Percentiles rank a stretch among this genome's conserved stretches.
Conservation (phyloP, 148 eudicot genomes). For the Rhododendron molle region DNA sequence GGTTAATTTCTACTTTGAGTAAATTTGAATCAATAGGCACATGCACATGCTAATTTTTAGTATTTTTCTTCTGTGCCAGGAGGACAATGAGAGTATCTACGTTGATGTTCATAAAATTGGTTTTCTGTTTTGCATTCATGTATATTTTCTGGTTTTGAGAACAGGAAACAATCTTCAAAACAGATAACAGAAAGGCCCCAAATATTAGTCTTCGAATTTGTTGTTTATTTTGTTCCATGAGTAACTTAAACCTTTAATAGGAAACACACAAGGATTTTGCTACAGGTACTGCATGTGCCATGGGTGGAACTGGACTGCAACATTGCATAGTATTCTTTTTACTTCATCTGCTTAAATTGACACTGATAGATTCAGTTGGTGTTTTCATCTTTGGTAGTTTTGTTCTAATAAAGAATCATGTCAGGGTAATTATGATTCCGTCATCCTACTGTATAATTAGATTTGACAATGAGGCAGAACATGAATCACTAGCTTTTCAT, state of each 20-base stretch:
- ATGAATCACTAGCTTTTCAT: neutral
- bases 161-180: neutral
- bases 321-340: neutral
- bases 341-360: neutral
- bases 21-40: neutral
- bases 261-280: neutral
- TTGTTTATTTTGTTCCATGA: neutral
- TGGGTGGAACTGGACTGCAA: conserved; percentile 1
- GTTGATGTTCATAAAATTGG: neutral
- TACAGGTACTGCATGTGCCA: neutral
- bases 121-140: neutral
- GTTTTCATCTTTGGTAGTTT: neutral
- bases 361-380: neutral
- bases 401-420: neutral
- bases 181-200: neutral
- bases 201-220: neutral
- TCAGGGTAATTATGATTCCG: too few species aligned
- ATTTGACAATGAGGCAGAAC: conserved; percentile 4
- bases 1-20: conserved; percentile 32
- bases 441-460: neutral
- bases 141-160: neutral
- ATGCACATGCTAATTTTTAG: neutral
- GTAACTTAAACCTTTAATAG: neutral
- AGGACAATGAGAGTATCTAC: neutral
- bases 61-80: neutral